phyloP scores from a whole-genome alignment of 257 asterid species.

The Solanum paucissectum region DNA sequence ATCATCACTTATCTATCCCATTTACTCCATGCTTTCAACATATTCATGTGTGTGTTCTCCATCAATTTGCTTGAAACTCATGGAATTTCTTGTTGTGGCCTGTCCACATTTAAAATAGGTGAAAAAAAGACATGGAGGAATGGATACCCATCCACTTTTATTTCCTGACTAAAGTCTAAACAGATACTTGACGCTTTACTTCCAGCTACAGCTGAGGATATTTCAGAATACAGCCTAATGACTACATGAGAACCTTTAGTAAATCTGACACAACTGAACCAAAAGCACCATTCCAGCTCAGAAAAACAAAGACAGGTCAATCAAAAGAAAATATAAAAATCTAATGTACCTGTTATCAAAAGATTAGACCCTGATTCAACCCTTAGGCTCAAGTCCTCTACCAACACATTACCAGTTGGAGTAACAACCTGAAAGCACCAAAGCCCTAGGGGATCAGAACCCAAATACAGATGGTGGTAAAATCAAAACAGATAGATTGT shows the following conservation, averaged over 20 bases:
- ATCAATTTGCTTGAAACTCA: neutral
- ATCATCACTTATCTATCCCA: neutral
- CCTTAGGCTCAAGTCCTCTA: constrained; percentile 69
- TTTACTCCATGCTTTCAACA: neutral
- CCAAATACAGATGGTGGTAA: constrained; percentile 7
- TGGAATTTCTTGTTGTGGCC: neutral
- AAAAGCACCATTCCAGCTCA: neutral
- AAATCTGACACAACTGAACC: neutral
- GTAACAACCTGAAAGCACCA: constrained; percentile 74
- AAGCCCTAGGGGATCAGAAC: constrained; percentile 18
- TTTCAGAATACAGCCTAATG: neutral
- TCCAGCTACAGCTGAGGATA: neutral
- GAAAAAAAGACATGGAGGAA: neutral
- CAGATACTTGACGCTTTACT: neutral
- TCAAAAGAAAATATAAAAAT: constrained; percentile 2
- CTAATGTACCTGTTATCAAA: constrained; percentile 73
- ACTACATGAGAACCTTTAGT: neutral
- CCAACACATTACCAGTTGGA: constrained; percentile 92
- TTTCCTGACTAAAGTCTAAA: neutral
- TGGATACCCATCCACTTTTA: neutral
- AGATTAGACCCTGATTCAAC: constrained; percentile 99
- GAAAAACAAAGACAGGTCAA: neutral
- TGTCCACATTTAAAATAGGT: neutral
- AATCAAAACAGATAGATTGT: constrained; percentile 2
- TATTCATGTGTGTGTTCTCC: neutral